Conservation (phyloP, 2,329 filamentous ascomycete species). For the Tolypocladium paradoxum region DNA sequence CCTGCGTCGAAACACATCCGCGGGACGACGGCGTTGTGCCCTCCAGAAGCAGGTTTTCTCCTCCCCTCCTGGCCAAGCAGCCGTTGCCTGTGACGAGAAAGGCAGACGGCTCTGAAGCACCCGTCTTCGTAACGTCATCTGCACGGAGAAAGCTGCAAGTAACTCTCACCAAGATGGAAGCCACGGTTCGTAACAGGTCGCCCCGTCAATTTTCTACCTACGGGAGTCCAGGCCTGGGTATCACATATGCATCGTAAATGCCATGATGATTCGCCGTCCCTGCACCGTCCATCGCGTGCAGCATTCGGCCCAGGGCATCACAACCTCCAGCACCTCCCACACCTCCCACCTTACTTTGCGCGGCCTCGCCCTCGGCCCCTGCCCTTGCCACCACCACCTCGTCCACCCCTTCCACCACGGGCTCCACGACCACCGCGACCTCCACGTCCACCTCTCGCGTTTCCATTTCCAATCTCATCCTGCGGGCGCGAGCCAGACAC, state of each 20-base stretch:
- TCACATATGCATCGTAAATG: conserved; percentile 1
- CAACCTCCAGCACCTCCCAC: not conserved
- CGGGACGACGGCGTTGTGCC: not conserved
- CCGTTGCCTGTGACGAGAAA: not conserved
- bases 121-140: too few relatives aligned
- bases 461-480: conserved; percentile 7
- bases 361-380: conserved; percentile 15
- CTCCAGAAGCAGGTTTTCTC: not conserved
- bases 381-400: conserved; percentile 8
- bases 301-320: not conserved
- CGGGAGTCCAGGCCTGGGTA: conserved; percentile 1
- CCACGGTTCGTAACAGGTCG: not conserved
- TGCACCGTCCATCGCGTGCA: not conserved
- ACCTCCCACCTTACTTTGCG: conserved; percentile 9
- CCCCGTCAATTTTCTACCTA: not conserved
- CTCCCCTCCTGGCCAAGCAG: not conserved
- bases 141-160: not conserved
- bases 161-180: not conserved
- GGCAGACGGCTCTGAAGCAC: not conserved
- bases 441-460: conserved; percentile 11
- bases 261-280: conserved; percentile 3
- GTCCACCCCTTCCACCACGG: conserved; percentile 7
- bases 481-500: not conserved
- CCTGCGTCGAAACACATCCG: conserved; percentile 7
- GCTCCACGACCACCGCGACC: conserved; percentile 10